Base-by-base conservation (phyloP, 2,329 filamentous ascomycete species). In the Xylariomycetidae sp. region DNA sequence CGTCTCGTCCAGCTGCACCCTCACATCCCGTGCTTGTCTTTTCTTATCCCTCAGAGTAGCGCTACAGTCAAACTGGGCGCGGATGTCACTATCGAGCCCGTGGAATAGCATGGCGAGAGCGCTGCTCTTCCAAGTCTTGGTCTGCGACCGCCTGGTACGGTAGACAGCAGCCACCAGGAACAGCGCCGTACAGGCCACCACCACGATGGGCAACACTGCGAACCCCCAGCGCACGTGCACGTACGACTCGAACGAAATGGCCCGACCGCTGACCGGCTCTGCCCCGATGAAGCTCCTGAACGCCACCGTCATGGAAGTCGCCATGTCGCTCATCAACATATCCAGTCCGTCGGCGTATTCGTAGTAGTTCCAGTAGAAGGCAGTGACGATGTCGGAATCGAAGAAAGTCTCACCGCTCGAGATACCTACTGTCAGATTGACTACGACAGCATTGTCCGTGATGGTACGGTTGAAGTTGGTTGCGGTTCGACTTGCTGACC, bases 301-400 rank as follows among this genome's bases (percentile, higher is more conserved):
- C 3, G 53, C 51, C 5, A 59, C 50, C 1, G 58, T 61, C 44
- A 62, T 53, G 10, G 57, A 55, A 3, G 53, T 53, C 14, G 57
- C 51, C 15, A 58, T 46, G 38, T 62, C 59, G 18, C 36, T 34
- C 44, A 62, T 51, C n/a, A 61, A 49, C 42, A 57, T 49, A 31
- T 56, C 53, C 3, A 62, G 40, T 1, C 59, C 59, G 10, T 39
- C 18, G 1, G 46, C 40, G 27, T 61, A 61, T 33, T 62, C 46
- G 45, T 61, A 61, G 48, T 62, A 61, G 38, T 60, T 59, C 58
- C 57, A 61, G 45, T 62, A 63, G 30, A 63, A 62, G 3, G 57
- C 58, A 16, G 59, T 58, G 11, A 62, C 56, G 29, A 61, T 50
- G 33, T 63, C 59, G 2, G 51, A 57, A 33, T 58, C 56, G 40